Evolutionary conservation across 768 basidiomycete genomes (phyloP).

Genomic region (Naematelia aurantialba): DNA sequence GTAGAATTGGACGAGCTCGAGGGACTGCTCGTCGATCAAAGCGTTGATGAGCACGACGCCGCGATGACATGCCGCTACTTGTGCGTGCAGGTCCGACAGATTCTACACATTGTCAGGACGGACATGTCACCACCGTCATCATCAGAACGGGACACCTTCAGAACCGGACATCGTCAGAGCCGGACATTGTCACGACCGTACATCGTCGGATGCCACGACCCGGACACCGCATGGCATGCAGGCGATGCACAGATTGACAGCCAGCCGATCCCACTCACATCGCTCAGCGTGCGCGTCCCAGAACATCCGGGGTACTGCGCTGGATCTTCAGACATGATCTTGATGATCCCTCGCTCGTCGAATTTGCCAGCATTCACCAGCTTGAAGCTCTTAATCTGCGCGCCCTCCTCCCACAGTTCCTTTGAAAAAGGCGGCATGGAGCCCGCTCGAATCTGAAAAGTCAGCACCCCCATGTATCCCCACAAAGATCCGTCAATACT

Average conservation of each 20-base stretch:
- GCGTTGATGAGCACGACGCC: slow-evolving; percentile 79
- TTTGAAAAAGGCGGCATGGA: slow-evolving; percentile 94
- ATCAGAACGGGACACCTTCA: not conserved
- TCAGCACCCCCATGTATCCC: not conserved
- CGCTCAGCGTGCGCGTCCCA: slow-evolving; percentile 25
- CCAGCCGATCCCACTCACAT: slow-evolving; percentile 12
- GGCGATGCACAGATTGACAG: not conserved
- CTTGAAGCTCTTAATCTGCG: slow-evolving; percentile 85
- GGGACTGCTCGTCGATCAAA: slow-evolving; percentile 79
- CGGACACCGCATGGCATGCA: not conserved
- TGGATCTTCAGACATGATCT: slow-evolving; percentile 67
- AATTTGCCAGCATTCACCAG: slow-evolving; percentile 79
- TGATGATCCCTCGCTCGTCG: slow-evolving; percentile 67
- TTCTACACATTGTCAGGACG: slow-evolving; percentile 13
- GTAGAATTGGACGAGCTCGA: slow-evolving; percentile 84
- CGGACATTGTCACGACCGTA: too few relatives aligned
- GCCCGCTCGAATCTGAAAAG: slow-evolving; percentile 66
- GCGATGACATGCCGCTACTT: slow-evolving; percentile 64
- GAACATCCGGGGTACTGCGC: slow-evolving; percentile 33
- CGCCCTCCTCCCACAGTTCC: slow-evolving; percentile 90
- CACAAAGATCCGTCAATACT: not conserved
- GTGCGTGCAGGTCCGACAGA: slow-evolving; percentile 39
- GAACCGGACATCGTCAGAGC: too few relatives aligned
- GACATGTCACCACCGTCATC: slow-evolving; percentile 10
- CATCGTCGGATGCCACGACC: not conserved